Evolutionary conservation across 179 eudicot genomes (phyloP).

Genomic region (Amaranthus tricolor): DNA sequence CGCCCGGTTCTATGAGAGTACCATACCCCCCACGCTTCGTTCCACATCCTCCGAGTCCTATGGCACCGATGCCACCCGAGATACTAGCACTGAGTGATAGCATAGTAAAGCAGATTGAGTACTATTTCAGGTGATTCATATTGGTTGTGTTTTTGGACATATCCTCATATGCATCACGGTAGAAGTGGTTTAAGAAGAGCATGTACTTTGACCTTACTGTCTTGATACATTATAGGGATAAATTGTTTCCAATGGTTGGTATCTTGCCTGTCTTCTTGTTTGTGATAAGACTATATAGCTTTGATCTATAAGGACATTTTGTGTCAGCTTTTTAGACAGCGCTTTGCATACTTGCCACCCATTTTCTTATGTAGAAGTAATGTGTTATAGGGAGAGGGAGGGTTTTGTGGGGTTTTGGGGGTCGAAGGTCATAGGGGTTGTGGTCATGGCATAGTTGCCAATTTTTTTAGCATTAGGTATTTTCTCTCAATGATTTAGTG

Average conservation of each 20-base stretch:
- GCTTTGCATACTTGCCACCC: background rate
- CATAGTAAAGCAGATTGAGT: conserved; percentile 81
- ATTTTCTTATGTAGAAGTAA: background rate
- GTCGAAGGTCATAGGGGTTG: no score
- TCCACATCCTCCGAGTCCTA: conserved; percentile 46
- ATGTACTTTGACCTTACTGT: background rate
- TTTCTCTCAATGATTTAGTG: background rate
- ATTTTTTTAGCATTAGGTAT: no score
- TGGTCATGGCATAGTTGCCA: background rate
- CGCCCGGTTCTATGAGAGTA: conserved; percentile 63
- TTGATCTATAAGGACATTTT: background rate
- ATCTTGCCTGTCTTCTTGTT: background rate
- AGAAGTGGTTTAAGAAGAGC: background rate
- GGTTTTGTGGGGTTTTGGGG: no score
- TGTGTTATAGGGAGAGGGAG: background rate
- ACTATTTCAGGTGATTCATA: conserved; percentile 75
- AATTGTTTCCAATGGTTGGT: background rate
- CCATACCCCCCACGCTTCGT: conserved; percentile 51
- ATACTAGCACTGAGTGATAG: conserved; percentile 46
- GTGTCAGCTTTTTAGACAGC: background rate
- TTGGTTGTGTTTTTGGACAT: background rate
- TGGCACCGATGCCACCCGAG: conserved; percentile 45
- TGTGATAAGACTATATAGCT: background rate
- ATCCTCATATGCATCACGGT: background rate
- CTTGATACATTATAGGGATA: background rate